A percentile compares a stretch with the other conserved stretches of the same genome.
Evolutionary conservation across 2,329 filamentous ascomycete species (phyloP).

Genomic region (Cladobotryum protrusum): DNA sequence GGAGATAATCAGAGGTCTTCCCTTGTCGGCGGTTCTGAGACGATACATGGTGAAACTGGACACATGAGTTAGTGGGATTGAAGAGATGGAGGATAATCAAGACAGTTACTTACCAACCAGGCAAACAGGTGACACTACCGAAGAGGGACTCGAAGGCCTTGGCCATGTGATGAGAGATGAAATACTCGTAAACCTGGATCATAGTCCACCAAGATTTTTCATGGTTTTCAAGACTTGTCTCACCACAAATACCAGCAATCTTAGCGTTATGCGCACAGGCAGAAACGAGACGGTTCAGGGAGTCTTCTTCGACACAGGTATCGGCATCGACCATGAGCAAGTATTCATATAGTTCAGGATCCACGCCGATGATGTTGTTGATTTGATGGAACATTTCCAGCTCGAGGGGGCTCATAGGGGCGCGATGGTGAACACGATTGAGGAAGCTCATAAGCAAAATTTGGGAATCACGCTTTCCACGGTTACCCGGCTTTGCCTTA

Average conservation of each 20-base stretch:
- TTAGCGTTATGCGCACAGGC: constrained; percentile 90
- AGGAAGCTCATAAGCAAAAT: constrained; percentile 95
- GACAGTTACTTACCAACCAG: constrained; percentile 76
- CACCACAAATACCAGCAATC: constrained; percentile 95
- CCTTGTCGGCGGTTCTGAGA: constrained; percentile 85
- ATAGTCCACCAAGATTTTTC: constrained; percentile 97
- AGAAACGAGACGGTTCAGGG: constrained; percentile 85
- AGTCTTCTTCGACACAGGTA: constrained; percentile 87
- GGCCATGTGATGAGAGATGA: constrained; percentile 92
- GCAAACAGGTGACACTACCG: constrained; percentile 95
- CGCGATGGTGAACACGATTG: constrained; percentile 91
- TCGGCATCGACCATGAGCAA: constrained; percentile 97
- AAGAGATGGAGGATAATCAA: background rate
- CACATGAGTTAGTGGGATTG: background rate
- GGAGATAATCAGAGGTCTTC: constrained; percentile 88
- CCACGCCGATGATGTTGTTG: constrained; percentile 98
- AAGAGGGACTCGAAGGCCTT: constrained; percentile 98
- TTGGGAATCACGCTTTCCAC: constrained; percentile 97
- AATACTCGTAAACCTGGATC: constrained; percentile 99
- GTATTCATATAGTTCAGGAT: constrained; percentile 96
- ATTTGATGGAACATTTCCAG: constrained; percentile 98
- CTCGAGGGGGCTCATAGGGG: constrained; percentile 92
- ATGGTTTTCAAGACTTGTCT: constrained; percentile 93
- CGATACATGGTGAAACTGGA: constrained; percentile 97
- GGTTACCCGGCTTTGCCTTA: constrained; percentile 91